These are phyloP conservation scores for Lepidium aucheri DNA, from an alignment of 345 rosid genomes.

Conservation along the genomic window DNA sequence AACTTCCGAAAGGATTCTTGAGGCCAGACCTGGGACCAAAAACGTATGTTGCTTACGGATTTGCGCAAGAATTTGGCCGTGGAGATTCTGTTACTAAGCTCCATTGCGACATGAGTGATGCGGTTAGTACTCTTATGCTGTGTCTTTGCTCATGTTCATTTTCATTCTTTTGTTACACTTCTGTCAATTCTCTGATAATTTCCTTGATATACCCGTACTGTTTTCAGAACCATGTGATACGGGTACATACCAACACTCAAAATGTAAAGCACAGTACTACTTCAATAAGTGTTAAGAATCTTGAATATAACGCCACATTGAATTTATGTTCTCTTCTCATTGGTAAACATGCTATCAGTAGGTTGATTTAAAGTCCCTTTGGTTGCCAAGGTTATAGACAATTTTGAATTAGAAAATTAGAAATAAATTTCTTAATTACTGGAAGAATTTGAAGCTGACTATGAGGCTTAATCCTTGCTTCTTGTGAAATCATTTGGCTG, in stretches of 20 bases:
- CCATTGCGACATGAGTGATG: conserved; percentile 87
- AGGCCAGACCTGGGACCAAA: conserved; percentile 91
- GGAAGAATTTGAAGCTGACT: too few species aligned
- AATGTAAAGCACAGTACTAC: neutral
- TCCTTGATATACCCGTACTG: neutral
- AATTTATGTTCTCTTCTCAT: neutral
- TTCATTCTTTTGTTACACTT: neutral
- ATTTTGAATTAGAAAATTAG: too few species aligned
- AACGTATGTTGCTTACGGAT: conserved; percentile 71
- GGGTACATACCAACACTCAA: too few species aligned
- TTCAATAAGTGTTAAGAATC: neutral
- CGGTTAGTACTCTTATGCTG: conserved; percentile 33
- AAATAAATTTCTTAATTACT: too few species aligned
- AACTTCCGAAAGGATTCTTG: conserved; percentile 40
- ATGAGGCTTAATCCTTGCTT: too few species aligned
- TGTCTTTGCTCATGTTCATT: neutral
- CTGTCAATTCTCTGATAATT: neutral
- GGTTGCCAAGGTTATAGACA: too few species aligned
- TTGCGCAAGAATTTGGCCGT: conserved; percentile 61
- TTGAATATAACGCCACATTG: neutral
- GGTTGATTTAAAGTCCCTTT: too few species aligned
- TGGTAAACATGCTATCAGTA: neutral
- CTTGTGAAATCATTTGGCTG: too few species aligned
- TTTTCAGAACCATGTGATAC: neutral
- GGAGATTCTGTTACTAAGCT: conserved; percentile 91